Base-by-base conservation (phyloP, 257 asterid genomes). In the Solanum arcanum region DNA sequence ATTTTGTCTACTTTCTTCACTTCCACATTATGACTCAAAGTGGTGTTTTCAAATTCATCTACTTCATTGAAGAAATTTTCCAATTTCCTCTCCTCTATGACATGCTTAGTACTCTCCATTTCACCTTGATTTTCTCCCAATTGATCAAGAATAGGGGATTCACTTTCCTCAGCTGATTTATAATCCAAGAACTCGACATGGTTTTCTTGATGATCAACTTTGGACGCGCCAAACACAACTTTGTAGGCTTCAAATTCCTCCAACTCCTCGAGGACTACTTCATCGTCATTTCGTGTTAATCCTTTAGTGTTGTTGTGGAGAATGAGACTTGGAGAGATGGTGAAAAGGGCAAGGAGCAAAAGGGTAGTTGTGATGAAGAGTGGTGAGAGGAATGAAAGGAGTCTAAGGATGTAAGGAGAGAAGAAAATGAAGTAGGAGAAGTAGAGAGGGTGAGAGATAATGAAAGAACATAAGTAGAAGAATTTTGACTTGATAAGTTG, bases 351-450 rank as follows among this genome's bases (percentile, higher is more conserved):
- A 73, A 93, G 83, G 89, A 88, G 90, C 84, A 97, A 89, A 87
- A 96, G 95, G 49, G 89, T 87, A 4, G 92, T 92, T 89, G 99
- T 94, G 91, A 94, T 0, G 91, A 96, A 86, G 46, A 95, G 98
- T 87, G 98, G 98, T 59, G 92, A 95, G 86, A 95, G 94, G 70
- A 92, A 97, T 6, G 94, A 90, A 23, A 95, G 9, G 88, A 94
- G 86, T 70, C 86, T 92, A 39, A 94, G 76, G 29, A 95, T 86
- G 91, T 89, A 93, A 3, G 97, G 96, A 0, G 93, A 90, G 94
- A 93, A 93, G 96, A 92, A 91, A 69, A 92, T 52, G 89, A 94
- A 83, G 94, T 90, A 92, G 0, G 89, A 89, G 74, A 92, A 91
- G 90, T 94, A 94, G 77, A 95, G 91, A 35, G 97, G 95, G 56